Percentiles rank a stretch among this genome's conserved stretches.
Evolutionary conservation across 2,329 filamentous ascomycete species (phyloP).

Genomic region (Fusarium chuoi): DNA sequence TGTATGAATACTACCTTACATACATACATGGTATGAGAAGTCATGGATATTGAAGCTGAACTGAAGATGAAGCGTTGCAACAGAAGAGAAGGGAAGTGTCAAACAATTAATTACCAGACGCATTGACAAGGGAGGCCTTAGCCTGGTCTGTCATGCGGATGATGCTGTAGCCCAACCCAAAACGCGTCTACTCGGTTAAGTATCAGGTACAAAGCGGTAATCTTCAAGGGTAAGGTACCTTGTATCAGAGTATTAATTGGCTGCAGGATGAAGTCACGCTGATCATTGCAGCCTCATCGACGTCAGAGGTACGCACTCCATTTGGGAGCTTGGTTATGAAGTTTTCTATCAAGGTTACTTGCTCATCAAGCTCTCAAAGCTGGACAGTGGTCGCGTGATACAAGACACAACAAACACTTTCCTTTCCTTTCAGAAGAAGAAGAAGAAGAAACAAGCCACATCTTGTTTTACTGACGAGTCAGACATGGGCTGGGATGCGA

Average conservation of each 20-base stretch:
- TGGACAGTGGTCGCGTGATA: constrained; percentile 20
- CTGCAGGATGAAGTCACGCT: constrained; percentile 44
- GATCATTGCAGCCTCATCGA: constrained; percentile 29
- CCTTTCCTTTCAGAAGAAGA: not conserved
- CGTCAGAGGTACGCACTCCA: constrained; percentile 29
- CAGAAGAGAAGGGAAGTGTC: not conserved
- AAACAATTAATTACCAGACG: constrained; percentile 20
- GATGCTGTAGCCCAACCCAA: not conserved
- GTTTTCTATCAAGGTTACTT: not conserved
- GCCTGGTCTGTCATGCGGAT: constrained; percentile 21
- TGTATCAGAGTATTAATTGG: constrained; percentile 17
- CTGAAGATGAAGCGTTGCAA: not conserved
- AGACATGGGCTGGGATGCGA: constrained; percentile 17
- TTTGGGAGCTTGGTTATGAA: not conserved
- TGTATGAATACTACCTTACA: constrained; percentile 40
- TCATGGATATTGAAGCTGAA: not conserved
- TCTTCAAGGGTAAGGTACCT: constrained; percentile 35
- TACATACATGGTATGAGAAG: constrained; percentile 19
- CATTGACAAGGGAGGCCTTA: constrained; percentile 33
- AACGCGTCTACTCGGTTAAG: not conserved
- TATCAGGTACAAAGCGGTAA: constrained; percentile 20
- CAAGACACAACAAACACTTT: not conserved
- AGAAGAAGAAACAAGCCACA: not conserved
- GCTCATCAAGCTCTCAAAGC: not conserved
- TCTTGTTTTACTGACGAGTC: constrained; percentile 1